Base-by-base conservation (phyloP, 1,284 basidiomycete genomes). In the Thelephora terrestris region DNA sequence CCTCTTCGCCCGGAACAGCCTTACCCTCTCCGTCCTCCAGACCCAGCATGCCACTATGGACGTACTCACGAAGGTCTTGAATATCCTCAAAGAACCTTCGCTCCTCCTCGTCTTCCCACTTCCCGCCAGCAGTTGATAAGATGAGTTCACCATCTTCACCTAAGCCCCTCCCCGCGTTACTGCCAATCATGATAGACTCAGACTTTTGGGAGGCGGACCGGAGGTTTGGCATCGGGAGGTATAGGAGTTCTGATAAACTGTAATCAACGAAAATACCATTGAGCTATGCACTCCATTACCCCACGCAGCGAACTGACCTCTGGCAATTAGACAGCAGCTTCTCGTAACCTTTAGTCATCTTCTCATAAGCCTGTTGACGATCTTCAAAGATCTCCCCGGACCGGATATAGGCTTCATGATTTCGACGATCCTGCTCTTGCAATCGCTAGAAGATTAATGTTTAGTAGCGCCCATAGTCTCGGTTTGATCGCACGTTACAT, bases 351-450 rank as follows among this genome's bases (percentile, higher is more conserved):
- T 91, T 93, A 12, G 92, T 91, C 87, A 97, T 94, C 68, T 92
- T 94, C 70, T 99, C 96, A 63, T 98, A 99, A 12, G 87, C 90
- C 65, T 99, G 93, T 63, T 98, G 93, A 17, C 96, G 82, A 65
- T 99, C 96, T 63, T 99, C 96, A 57, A 99, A 99, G 55, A 99
- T 97, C 67, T 99, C 94, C 21, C 95, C 95, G 1, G 92, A 97
- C 35, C 91, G 88, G 59, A 99, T 98, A 64, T 99, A 99, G 50
- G 95, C 96, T 69, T 99, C 95, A 60, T 97, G 94, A 57, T 99
- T 99, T 46, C 86, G 79, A 55, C 85, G 82, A 62, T 99, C 96
- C 67, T 97, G 93, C 53, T 97, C 92, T 79, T 97, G 91, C 38
- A 99, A 72, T 51, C 87, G 83, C 89, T 97, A 60, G 29, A 50